Conservation (phyloP, 2,329 filamentous ascomycete genomes). For the Diaporthe eres region DNA sequence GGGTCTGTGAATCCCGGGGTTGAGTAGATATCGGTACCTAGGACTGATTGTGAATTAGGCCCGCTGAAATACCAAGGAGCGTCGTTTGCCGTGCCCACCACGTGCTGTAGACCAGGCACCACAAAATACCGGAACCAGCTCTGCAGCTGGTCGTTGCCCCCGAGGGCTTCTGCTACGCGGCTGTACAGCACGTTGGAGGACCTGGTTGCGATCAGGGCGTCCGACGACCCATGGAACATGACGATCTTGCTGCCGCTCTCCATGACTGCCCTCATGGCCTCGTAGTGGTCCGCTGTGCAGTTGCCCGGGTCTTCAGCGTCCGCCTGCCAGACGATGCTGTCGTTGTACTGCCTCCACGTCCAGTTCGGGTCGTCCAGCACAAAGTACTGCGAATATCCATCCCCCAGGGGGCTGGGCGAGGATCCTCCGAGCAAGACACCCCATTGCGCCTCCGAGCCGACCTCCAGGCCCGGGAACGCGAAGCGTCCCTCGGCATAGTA, state of each 20-base stretch:
- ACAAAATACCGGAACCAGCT: conserved; percentile 66
- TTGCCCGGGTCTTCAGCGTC: conserved; percentile 48
- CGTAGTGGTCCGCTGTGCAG: conserved; percentile 49
- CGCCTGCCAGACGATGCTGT: conserved; percentile 46
- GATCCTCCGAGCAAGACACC: conserved; percentile 43
- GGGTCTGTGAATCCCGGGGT: conserved; percentile 54
- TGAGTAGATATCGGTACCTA: conserved; percentile 48
- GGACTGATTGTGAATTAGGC: too few relatives aligned
- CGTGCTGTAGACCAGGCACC: conserved; percentile 67
- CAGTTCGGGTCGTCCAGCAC: conserved; percentile 49
- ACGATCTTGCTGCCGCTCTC: conserved; percentile 57
- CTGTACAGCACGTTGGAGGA: conserved; percentile 52
- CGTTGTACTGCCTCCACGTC: conserved; percentile 50
- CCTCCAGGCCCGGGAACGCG: conserved; percentile 54
- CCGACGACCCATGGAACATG: conserved; percentile 58
- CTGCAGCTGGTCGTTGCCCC: conserved; percentile 50
- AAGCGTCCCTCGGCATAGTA: conserved; percentile 41
- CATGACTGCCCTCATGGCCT: conserved; percentile 48
- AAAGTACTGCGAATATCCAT: conserved; percentile 48
- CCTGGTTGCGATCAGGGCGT: conserved; percentile 53
- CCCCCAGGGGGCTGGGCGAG: conserved; percentile 45
- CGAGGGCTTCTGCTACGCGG: conserved; percentile 54
- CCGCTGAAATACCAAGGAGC: conserved; percentile 43
- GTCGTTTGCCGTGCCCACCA: conserved; percentile 49
- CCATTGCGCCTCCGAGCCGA: conserved; percentile 59